phyloP scores from a whole-genome alignment of 768 basidiomycete species.

The Pleurotus salmoneostramineus region DNA sequence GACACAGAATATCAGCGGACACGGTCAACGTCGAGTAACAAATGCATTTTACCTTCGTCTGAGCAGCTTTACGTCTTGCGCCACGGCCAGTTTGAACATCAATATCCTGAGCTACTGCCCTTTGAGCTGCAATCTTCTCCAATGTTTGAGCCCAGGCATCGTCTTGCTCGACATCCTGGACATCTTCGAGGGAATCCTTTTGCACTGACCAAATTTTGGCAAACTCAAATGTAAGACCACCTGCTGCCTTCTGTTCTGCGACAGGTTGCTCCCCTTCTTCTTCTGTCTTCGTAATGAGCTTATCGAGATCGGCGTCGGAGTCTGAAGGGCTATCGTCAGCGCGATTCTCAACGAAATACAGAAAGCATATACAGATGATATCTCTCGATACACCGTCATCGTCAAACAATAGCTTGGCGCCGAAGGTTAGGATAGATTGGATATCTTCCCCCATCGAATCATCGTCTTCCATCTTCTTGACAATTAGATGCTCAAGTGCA shows the following conservation, averaged over 20 bases:
- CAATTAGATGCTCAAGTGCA: constrained; percentile 90
- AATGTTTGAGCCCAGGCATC: constrained; percentile 85
- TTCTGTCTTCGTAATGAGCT: constrained; percentile 83
- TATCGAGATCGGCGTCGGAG: constrained; percentile 78
- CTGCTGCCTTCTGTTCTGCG: constrained; percentile 41
- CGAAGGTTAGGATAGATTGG: constrained; percentile 86
- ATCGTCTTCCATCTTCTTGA: constrained; percentile 93
- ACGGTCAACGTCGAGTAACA: not conserved
- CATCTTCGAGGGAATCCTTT: constrained; percentile 65
- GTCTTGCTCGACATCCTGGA: constrained; percentile 45
- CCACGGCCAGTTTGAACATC: constrained; percentile 67
- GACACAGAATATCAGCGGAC: not conserved
- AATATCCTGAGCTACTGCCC: constrained; percentile 34
- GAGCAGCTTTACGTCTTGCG: constrained; percentile 67
- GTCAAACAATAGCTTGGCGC: constrained; percentile 83
- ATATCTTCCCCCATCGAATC: constrained; percentile 69
- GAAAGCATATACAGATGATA: constrained; percentile 49
- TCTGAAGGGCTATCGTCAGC: constrained; percentile 36
- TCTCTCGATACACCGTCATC: constrained; percentile 51
- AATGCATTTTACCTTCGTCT: not conserved
- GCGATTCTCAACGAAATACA: not conserved
- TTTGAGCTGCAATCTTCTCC: constrained; percentile 42
- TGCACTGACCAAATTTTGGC: constrained; percentile 91
- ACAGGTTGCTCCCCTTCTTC: constrained; percentile 49
- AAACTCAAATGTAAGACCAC: constrained; percentile 71